phyloP scores from a whole-genome alignment of 1,284 basidiomycete genomes.

The Phenoliferia sp. region DNA sequence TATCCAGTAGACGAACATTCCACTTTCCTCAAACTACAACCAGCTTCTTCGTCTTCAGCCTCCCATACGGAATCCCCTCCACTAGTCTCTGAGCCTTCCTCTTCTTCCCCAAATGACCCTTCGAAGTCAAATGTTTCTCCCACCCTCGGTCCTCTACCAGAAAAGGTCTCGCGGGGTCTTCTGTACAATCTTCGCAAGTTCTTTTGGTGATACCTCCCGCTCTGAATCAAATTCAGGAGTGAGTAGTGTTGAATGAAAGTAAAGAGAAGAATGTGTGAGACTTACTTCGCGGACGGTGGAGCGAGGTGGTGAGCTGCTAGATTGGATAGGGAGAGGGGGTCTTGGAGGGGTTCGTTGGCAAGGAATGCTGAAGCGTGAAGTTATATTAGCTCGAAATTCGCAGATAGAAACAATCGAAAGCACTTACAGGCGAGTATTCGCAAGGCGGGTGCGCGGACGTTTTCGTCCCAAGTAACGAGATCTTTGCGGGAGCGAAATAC shows the following conservation, averaged over 20 bases:
- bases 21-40: too few relatives aligned
- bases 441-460: constrained; percentile 37
- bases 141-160: constrained; percentile 70
- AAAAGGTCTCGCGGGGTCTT: constrained; percentile 58
- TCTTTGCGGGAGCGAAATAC: constrained; percentile 42
- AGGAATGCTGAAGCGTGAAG: constrained; percentile 57
- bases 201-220: constrained; percentile 48
- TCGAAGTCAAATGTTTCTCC: constrained; percentile 51
- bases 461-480: constrained; percentile 55
- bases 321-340: constrained; percentile 56
- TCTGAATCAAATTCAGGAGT: constrained; percentile 6
- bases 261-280: not conserved
- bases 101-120: not conserved
- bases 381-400: not conserved
- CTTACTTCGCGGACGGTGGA: not conserved
- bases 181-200: constrained; percentile 66
- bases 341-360: constrained; percentile 50
- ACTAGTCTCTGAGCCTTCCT: not conserved
- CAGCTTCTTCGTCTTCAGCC: too few relatives aligned
- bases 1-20: not conserved
- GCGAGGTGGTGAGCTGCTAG: constrained; percentile 48
- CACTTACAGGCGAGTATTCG: constrained; percentile 25
- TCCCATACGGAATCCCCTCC: not conserved
- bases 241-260: not conserved
- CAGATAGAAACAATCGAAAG: not conserved